Evolutionary conservation across 1,284 basidiomycete species (phyloP), one percentile per base, ranked within the genome.

Genomic region (Austroboletus novae-zelandiae): DNA sequence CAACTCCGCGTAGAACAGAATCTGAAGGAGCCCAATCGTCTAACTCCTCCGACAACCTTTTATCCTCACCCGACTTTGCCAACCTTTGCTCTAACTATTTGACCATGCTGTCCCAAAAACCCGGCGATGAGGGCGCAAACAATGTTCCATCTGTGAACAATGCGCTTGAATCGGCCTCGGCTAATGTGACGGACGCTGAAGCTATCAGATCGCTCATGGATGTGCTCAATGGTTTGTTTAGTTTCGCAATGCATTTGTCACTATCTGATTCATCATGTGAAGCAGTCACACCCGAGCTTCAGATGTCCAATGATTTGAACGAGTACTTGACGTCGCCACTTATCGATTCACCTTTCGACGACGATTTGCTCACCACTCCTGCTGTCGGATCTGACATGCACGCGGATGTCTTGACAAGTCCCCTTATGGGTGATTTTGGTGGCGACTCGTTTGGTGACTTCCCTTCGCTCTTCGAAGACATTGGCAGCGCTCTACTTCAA

Each of bases 341-440:
- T 45, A 67, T 76, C 10, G 76, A 78, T 41, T 77, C 77, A n/a
- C 82, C 83, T 4, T 71, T 72, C 49, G 74, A 76, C 32, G 75
- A 80, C 32, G 75, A 80, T 62, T 57, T 70, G 47, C 76, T 86
- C 53, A 75, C 70, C 6, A 86, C 85, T 0, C 85, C 84, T 3
- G 69, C 71, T 18, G 58, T 78, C 42, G 71, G 62, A 14, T 61
- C 59, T 6, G 66, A 71, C 42, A 72, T 71, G 53, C 63, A 70
- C 18, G 71, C 73, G 13, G 77, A 77, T 30, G 70, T 79, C 40
- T 60, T 69, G 53, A 70, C 67, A 3, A 68, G 68, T 57, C 68
- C 71, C 7, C 37, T 65, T 9, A 58, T 73, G 52, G 67, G 55
- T 29, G 62, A 66, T 53, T 55, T 61, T 49, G 61, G 62, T 51